Evolutionary conservation across 257 asterid species (phyloP).

Genomic region (Fraxinus americana): DNA sequence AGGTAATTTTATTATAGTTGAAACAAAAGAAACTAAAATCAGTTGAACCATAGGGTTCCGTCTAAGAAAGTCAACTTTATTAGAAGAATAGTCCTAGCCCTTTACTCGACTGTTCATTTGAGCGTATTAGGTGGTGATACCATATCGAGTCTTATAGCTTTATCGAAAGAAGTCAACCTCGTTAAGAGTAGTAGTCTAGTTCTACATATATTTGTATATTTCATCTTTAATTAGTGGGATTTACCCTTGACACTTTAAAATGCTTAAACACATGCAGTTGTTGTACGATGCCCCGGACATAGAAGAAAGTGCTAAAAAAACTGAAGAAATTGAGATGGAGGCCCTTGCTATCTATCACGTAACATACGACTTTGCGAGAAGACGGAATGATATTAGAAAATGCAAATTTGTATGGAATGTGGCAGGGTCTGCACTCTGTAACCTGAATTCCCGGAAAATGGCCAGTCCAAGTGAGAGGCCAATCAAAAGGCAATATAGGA

Average conservation of each 20-base stretch:
- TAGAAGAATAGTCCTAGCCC: neutral
- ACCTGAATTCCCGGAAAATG: constrained; percentile 37
- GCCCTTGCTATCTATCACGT: constrained; percentile 67
- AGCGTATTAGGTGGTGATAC: neutral
- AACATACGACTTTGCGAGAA: constrained; percentile 48
- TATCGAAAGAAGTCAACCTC: neutral
- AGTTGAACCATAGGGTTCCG: neutral
- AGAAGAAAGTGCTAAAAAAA: constrained; percentile 46
- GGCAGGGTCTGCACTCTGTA: constrained; percentile 66
- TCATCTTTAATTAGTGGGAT: neutral
- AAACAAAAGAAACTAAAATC: neutral
- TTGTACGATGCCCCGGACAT: constrained; percentile 63
- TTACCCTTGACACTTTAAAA: neutral
- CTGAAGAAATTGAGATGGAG: constrained; percentile 40
- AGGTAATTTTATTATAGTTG: constrained; percentile 38
- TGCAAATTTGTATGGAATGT: constrained; percentile 79
- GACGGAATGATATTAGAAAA: constrained; percentile 20
- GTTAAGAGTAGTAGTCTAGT: neutral
- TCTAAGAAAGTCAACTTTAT: neutral
- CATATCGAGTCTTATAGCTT: neutral
- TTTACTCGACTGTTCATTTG: neutral
- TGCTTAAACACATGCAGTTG: constrained; percentile 43
- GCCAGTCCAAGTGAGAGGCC: constrained; percentile 33
- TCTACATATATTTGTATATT: neutral
- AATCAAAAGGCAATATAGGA: no score